These are phyloP conservation scores for Paecilomyces variotii DNA, from an alignment of 2,329 filamentous ascomycete species.

Conservation along the genomic window DNA sequence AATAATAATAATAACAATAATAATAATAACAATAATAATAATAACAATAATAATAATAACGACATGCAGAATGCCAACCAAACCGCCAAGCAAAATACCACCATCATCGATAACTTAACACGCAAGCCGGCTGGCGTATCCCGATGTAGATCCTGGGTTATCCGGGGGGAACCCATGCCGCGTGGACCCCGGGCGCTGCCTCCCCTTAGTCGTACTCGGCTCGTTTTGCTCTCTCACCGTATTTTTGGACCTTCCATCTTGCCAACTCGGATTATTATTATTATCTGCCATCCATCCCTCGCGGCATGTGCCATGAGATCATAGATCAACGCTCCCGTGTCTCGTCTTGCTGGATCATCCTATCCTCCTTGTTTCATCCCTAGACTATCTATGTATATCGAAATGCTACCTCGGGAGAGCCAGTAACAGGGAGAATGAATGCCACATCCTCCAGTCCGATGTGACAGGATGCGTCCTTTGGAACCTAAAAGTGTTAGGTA, in stretches of 20 bases:
- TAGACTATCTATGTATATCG: no score
- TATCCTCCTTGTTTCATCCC: neutral
- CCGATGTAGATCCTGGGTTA: neutral
- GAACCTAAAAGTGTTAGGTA: no score
- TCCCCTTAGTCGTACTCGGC: neutral
- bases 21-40: neutral
- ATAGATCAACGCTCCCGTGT: neutral
- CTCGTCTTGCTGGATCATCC: neutral
- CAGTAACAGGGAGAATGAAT: no score
- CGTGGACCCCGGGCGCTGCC: neutral
- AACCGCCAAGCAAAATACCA: neutral
- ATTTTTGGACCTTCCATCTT: neutral
- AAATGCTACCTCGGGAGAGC: no score
- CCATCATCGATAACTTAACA: neutral
- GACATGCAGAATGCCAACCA: neutral
- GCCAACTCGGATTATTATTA: no score
- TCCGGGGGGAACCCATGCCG: neutral
- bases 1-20: neutral
- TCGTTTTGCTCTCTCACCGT: neutral
- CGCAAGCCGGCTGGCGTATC: neutral
- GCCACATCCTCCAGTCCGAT: no score
- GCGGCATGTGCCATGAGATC: neutral
- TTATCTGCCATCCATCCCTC: neutral
- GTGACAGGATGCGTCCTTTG: no score
- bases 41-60: neutral